These are phyloP conservation scores for Triadica sebifera DNA, from an alignment of 345 rosid genomes.

Conservation along the genomic window DNA sequence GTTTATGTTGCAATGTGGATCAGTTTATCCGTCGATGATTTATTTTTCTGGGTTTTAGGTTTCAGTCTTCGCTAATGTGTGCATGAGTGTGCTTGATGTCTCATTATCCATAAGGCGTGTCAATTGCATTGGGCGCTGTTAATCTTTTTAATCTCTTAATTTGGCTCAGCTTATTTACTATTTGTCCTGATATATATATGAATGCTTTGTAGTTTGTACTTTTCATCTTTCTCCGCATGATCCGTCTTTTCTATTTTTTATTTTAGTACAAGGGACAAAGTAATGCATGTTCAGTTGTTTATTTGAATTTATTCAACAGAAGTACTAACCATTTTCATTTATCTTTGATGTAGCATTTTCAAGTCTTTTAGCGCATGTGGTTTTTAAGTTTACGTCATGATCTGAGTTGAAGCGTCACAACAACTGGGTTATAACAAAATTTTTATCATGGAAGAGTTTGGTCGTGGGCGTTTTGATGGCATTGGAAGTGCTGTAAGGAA, in stretches of 20 bases:
- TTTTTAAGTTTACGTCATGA: slow-evolving; percentile 11
- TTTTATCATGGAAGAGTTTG: slow-evolving; percentile 52
- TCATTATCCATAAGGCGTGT: no score
- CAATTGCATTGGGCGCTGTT: no score
- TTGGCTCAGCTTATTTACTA: background rate
- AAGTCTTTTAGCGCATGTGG: background rate
- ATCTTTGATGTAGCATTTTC: slow-evolving; percentile 6
- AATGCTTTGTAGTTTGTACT: background rate
- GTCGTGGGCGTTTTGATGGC: slow-evolving; percentile 33
- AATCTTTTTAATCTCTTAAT: background rate
- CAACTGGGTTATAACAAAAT: slow-evolving; percentile 10
- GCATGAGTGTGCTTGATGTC: slow-evolving; percentile 11
- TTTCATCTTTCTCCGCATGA: background rate
- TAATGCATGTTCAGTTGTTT: background rate
- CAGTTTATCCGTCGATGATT: background rate
- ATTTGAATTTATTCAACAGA: background rate
- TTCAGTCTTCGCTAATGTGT: slow-evolving; percentile 1
- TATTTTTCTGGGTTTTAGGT: slow-evolving; percentile 16
- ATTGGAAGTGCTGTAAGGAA: slow-evolving; percentile 54
- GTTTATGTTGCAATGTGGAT: background rate
- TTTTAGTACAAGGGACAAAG: background rate
- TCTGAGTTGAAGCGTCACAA: slow-evolving; percentile 18
- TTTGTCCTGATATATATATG: background rate
- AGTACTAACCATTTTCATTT: background rate
- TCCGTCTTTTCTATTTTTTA: background rate